phyloP scores from a whole-genome alignment of 2,329 filamentous ascomycete species.

The Penicillium sp. region DNA sequence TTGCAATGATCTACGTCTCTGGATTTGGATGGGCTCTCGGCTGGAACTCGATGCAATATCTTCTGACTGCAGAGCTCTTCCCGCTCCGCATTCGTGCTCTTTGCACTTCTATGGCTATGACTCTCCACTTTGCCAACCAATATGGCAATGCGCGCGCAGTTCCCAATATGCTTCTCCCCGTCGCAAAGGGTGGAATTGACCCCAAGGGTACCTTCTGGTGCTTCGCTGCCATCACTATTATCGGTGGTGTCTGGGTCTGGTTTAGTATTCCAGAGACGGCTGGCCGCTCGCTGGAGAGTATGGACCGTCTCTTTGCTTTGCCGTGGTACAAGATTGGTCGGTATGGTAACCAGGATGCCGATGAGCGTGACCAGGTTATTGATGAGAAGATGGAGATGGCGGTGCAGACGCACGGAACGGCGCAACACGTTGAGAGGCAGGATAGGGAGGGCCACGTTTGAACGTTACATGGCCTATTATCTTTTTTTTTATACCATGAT shows the following conservation, averaged over 20 bases:
- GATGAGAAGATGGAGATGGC: conserved; percentile 27
- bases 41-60: conserved; percentile 76
- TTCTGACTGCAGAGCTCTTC: conserved; percentile 75
- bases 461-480: background rate
- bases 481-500: too few species aligned
- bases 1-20: conserved; percentile 70
- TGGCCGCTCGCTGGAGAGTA: conserved; percentile 56
- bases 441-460: conserved; percentile 11
- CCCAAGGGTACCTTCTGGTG: conserved; percentile 73
- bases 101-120: conserved; percentile 71
- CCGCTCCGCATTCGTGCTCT: conserved; percentile 70
- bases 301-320: conserved; percentile 69
- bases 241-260: conserved; percentile 69
- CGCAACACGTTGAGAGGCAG: conserved; percentile 21
- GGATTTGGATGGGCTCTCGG: conserved; percentile 68
- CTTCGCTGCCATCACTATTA: conserved; percentile 65
- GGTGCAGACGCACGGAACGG: conserved; percentile 10
- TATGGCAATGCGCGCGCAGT: conserved; percentile 75
- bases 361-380: conserved; percentile 25
- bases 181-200: conserved; percentile 42
- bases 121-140: conserved; percentile 74
- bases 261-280: conserved; percentile 71
- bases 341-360: conserved; percentile 33
- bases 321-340: conserved; percentile 72
- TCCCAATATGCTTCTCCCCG: conserved; percentile 66